Evolutionary conservation across 441 rosid genomes (phyloP), one percentile per base, ranked within the genome.

Genomic region (Adansonia grandidieri): DNA sequence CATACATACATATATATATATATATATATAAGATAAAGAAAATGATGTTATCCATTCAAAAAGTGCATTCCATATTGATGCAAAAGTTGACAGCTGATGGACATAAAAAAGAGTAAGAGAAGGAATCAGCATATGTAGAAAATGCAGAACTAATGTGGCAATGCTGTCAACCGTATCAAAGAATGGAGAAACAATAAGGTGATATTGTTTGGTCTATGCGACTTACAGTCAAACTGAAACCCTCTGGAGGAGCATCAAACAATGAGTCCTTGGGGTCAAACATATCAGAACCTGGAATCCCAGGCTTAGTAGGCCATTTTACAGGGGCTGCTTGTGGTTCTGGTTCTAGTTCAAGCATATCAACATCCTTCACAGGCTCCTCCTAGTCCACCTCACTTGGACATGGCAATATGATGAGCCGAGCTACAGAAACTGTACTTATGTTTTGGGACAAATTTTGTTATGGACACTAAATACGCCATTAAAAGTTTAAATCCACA

Each of bases 21-120:
- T 28, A 73, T 94, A 94, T 79, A 93, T 89, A 83, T 87, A 92
- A 62, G 97, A 97, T 85, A 96, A 85, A 47, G 95, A 90, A 73
- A 95, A 93, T 42, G 98, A 87, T 9, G 98, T 90, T 76, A 89
- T 85, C 99, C 99, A 96, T 53, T 89, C 89, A 87, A 96, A 93
- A 74, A 93, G 90, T 54, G 91, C 84, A 85, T 90, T 86, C 97
- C 98, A 96, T 96, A 92, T 89, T 62, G 91, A 89, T 47, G 98
- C 96, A 77, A 96, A 96, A 76, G 93, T 87, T 42, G 97, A 94
- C 70, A 94, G 79, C 98, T 94, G 79, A 78, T 74, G 71, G 56
- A 70, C 60, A 84, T 9, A 1, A 69, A 37, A 48, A 47, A 69
- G 73, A 69, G 28, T 22, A 78, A 57, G 65, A 48, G 20, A 45